Base-by-base conservation (phyloP, 1,284 basidiomycete genomes). In the Chiua sp. region DNA sequence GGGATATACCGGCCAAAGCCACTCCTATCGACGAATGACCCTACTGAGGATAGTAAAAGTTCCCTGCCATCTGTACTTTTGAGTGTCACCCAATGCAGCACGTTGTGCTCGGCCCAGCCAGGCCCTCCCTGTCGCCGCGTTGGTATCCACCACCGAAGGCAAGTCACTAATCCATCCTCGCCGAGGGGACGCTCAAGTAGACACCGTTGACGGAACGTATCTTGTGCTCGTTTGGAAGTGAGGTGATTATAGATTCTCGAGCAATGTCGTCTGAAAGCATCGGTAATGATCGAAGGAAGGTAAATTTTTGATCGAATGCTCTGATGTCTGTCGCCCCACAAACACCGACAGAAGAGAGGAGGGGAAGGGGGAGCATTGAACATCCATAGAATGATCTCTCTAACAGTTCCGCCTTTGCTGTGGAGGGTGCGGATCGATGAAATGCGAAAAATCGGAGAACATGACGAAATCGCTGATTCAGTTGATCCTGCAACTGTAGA, bases 401-500 rank as follows among this genome's bases (percentile, higher is more conserved):
- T 60, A 97, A 82, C 22, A 87, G 75, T 22, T 78, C 77, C 0
- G 91, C 88, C 15, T 98, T 92, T 48, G 92, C 84, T 2, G 85
- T 71, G 0, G 93, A 94, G 0, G 96, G 96, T 0, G 94, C 95
- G 0, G 94, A 96, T 1, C 82, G 78, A 61, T 88, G 83, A 74
- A 93, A 96, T 0, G 90, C 90, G 80, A 98, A 95, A 79, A 97
- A 94, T 63, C 87, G 87, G 60, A 98, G 82, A 3, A 88, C 85
- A 69, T 98, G 96, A 15, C 95, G 76, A 6, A 87, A 90, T n/a
- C 87, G 82, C 18, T 75, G 75, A 16, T 39, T 39, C 37, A 39
- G 37, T 10, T 39, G 37, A 39, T 39, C 18, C 37, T 77, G 80
- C 15, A 93, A 72, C 18, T 83, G 28, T 62, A 22, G 47, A 3